Conservation (phyloP, 805 yeast species). For the Kodamaea kakaduensis region DNA sequence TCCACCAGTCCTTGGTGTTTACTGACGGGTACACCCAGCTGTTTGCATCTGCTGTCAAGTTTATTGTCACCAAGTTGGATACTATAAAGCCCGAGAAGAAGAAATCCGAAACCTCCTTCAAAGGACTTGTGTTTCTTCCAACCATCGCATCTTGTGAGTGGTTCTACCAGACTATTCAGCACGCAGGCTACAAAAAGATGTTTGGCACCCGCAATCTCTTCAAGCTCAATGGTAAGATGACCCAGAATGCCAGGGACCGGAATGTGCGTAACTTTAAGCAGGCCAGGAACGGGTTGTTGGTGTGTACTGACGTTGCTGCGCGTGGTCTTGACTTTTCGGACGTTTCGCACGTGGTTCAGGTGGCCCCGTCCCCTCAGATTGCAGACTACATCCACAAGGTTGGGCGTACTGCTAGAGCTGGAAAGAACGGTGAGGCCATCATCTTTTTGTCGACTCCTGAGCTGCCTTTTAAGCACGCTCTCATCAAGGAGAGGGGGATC, state of each 20-base stretch:
- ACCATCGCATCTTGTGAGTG: slow-evolving; percentile 68
- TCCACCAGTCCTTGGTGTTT: slow-evolving; percentile 60
- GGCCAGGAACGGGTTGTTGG: slow-evolving; percentile 52
- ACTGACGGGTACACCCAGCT: slow-evolving; percentile 55
- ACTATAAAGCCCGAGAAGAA: background rate
- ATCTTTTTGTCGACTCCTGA: slow-evolving; percentile 58
- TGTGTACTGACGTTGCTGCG: slow-evolving; percentile 92
- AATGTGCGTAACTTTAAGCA: slow-evolving; percentile 52
- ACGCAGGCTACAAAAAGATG: slow-evolving; percentile 12
- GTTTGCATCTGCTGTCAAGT: slow-evolving; percentile 53
- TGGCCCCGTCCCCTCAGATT: slow-evolving; percentile 68
- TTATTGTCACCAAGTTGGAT: slow-evolving; percentile 38
- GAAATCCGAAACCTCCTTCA: slow-evolving; percentile 40
- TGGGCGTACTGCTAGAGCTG: slow-evolving; percentile 96
- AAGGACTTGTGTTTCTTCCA: slow-evolving; percentile 80
- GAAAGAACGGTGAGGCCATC: slow-evolving; percentile 68
- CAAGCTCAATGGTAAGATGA: slow-evolving; percentile 67
- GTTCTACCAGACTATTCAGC: slow-evolving; percentile 28
- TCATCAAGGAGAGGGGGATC: slow-evolving; percentile 51
- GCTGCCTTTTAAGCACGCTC: slow-evolving; percentile 46
- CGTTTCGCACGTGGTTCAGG: slow-evolving; percentile 80
- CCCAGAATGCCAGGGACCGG: slow-evolving; percentile 64
- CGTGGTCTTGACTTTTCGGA: slow-evolving; percentile 95
- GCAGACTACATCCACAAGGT: slow-evolving; percentile 89
- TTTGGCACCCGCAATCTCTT: slow-evolving; percentile 14